These are phyloP conservation scores for Tricholoma bakamatsutake DNA, from an alignment of 768 basidiomycete genomes.

Conservation along the genomic window DNA sequence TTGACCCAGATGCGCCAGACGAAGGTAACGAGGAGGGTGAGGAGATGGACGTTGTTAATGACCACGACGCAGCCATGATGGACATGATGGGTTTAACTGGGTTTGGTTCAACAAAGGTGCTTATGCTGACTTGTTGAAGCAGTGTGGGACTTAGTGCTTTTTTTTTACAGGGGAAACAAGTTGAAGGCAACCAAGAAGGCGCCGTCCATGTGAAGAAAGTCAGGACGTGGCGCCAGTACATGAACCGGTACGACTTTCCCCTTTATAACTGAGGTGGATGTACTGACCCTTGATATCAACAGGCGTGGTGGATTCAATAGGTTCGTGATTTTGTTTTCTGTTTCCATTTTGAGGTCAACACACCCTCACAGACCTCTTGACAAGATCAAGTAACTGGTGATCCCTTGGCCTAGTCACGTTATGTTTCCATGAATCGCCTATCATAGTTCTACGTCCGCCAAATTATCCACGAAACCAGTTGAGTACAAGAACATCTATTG, in stretches of 20 bases:
- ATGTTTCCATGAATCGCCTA: not conserved
- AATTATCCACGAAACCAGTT: not conserved
- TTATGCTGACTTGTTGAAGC: slow-evolving; percentile 3
- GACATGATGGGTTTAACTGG: slow-evolving; percentile 84
- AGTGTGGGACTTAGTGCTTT: not conserved
- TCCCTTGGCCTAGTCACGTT: not conserved
- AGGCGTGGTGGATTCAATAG: slow-evolving; percentile 87
- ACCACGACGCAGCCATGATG: slow-evolving; percentile 80
- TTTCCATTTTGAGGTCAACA: not conserved
- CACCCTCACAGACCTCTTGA: slow-evolving; percentile 66
- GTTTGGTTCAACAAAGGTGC: slow-evolving; percentile 87
- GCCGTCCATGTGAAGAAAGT: slow-evolving; percentile 65
- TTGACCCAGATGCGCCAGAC: slow-evolving; percentile 36
- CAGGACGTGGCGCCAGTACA: slow-evolving; percentile 95
- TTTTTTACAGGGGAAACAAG: slow-evolving; percentile 59
- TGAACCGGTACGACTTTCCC: slow-evolving; percentile 75
- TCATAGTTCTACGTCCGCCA: not conserved
- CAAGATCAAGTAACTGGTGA: slow-evolving; percentile 72
- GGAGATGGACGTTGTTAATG: slow-evolving; percentile 48
- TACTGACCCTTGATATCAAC: slow-evolving; percentile 9
- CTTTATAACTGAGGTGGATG: not conserved
- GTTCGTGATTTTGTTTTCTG: slow-evolving; percentile 25
- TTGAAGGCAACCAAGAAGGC: slow-evolving; percentile 80
- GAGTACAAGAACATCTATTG: not conserved
- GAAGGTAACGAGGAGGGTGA: slow-evolving; percentile 38